Conservation (phyloP, 2,329 filamentous ascomycete species). For the Pseudogymnoascus sp. region DNA sequence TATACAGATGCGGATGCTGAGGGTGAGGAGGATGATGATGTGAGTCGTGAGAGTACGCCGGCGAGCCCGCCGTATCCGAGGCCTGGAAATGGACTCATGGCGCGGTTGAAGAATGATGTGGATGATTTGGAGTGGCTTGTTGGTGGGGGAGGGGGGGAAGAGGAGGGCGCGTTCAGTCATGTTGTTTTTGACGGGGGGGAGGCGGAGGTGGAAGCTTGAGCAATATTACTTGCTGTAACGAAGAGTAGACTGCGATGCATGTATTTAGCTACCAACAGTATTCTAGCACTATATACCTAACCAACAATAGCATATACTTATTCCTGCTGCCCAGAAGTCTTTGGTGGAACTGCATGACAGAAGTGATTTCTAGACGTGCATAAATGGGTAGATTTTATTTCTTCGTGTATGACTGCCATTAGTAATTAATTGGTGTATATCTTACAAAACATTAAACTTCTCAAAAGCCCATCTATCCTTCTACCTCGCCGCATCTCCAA, state of each 20-base stretch:
- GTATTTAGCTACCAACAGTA: neutral
- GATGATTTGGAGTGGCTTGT: slow-evolving; percentile 55
- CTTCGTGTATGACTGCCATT: neutral
- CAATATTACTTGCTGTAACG: neutral
- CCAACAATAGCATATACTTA: neutral
- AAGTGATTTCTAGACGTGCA: neutral
- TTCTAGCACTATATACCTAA: too few species aligned
- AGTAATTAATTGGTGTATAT: neutral
- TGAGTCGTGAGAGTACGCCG: slow-evolving; percentile 40
- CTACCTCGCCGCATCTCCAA: slow-evolving; percentile 16
- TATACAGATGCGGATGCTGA: slow-evolving; percentile 13
- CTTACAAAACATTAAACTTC: neutral
- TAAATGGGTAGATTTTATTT: neutral
- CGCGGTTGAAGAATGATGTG: slow-evolving; percentile 44
- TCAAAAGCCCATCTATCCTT: neutral
- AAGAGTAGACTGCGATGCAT: neutral
- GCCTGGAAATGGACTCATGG: slow-evolving; percentile 51
- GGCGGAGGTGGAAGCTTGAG: neutral
- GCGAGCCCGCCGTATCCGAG: slow-evolving; percentile 56
- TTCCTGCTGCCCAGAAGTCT: too few species aligned
- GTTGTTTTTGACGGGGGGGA: slow-evolving; percentile 19
- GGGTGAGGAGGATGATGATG: slow-evolving; percentile 29
- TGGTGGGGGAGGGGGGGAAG: slow-evolving; percentile 43
- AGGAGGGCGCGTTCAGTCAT: slow-evolving; percentile 28
- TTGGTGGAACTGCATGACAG: too few species aligned